Evolutionary conservation across 1,139 yeast genomes (phyloP), one percentile per base, ranked within the genome.

Genomic region (Scheffersomyces insectosa): DNA sequence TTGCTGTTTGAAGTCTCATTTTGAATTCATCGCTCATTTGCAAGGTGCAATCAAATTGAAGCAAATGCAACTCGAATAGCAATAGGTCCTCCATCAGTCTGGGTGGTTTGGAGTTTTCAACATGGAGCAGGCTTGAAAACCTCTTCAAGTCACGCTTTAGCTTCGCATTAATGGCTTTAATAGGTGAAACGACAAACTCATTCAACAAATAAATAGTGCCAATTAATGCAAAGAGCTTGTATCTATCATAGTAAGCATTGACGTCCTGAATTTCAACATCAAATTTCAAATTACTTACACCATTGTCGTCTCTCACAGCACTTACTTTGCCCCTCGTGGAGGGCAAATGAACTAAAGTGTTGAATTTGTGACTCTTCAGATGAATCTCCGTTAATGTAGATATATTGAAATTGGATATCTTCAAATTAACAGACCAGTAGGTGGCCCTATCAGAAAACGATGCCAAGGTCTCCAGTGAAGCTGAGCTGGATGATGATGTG

Each of bases 151-250:
- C 63, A 4, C 62, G 62, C 40, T 57, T 60, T 14, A 65, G 42
- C 30, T 61, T 62, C 40, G 47, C 47, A 42, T 49, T 60, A 39
- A 60, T 59, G 13, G 48, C 43, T 42, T 51, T 62, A 13, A 62
- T 50, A 37, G 76, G 83, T 44, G 63, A 62, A 5, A 75, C 41
- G 2, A 81, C 45, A 4, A 77, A 70, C 48, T 80, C 80, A 42
- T 72, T 68, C 13, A 84, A 50, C 11, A 84, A 59, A 52, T 79
- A 80, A 3, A 80, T 50, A 7, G 82, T 66, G 1, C 90, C 86
- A 12, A 82, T 58, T 0, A 80, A 49, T 1, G 78, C 68, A 55
- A 82, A 83, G 23, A 77, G 63, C 28, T 79, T 75, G 50, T 72
- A 74, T 10, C 76, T 62, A 37, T 83, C 82, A 39, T 76, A 65